Base-by-base conservation (phyloP, 805 yeast genomes). In the Metschnikowia cerradonensis region DNA sequence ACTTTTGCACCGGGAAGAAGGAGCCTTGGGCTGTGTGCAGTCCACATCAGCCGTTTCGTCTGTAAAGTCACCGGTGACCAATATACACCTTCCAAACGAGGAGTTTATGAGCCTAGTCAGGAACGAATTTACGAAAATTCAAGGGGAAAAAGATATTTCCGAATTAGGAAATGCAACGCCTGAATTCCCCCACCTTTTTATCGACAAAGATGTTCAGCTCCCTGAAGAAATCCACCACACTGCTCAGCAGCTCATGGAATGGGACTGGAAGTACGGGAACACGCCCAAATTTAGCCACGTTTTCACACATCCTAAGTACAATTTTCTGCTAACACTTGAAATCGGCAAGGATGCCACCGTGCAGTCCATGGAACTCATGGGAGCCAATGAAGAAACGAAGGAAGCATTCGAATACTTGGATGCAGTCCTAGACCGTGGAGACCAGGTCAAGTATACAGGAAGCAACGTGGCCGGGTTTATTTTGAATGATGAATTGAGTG, bases 21-120 rank as follows among this genome's bases (percentile, higher is more conserved):
- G 67, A 1, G 57, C 66, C 3, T 56, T 70, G 26, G 82, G 81
- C 0, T 52, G 57, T 1, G 72, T 84, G 1, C 72, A 66, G 17
- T 67, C 82, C 49, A 67, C 73, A 33, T 80, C 84, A 8, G 65
- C 74, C 0, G 89, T 92, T 1, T 82, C 80, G 32, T 88, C 96
- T 30, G 96, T 92, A 3, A 80, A 83, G 45, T 82, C 96, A 0
- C 82, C 82, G n/a, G 95, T 94, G 3, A 67, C 79, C 0, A 94
- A 94, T 61, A 63, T 89, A 14, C 74, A 68, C 1, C 59, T 86
- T 30, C 13, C 30, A 26, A 26, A 26, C 11, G 30, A 26, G 30
- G 30, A 26, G 30, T 26, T 26, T 26, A 26, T 26, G 30, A 26
- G 30, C 11, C 11, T 26, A 26, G 65, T 64, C 5, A 62, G 61